Conservation (phyloP, 2,329 filamentous ascomycete genomes). For the Penicillium frequentans region DNA sequence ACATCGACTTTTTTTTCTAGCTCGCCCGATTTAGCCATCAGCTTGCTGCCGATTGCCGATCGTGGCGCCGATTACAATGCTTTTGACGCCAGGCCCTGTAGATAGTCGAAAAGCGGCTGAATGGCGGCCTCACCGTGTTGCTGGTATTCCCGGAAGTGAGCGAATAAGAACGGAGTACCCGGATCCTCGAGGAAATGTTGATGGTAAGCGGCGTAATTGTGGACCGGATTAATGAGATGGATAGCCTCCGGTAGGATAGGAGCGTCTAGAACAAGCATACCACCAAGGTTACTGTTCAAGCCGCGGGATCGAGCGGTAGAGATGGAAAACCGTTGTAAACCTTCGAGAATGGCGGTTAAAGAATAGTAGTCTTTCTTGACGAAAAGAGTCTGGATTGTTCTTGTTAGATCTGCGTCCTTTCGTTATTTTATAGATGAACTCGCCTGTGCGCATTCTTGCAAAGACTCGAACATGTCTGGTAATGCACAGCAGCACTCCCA, state of each 20-base stretch:
- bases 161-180: constrained; percentile 41
- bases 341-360: constrained; percentile 36
- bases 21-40: background rate
- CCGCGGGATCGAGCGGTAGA: constrained; percentile 21
- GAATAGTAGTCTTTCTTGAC: constrained; percentile 37
- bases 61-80: background rate
- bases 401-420: background rate
- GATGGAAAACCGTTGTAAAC: constrained; percentile 36
- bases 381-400: constrained; percentile 28
- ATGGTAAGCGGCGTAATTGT: constrained; percentile 39
- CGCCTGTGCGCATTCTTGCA: constrained; percentile 39
- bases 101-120: constrained; percentile 28
- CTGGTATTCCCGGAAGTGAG: constrained; percentile 37
- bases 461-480: constrained; percentile 31
- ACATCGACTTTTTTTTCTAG: background rate
- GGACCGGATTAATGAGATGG: constrained; percentile 28
- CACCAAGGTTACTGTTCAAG: constrained; percentile 10
- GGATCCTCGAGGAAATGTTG: constrained; percentile 31
- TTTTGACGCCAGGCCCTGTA: constrained; percentile 13
- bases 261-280: constrained; percentile 22
- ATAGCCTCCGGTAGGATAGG: constrained; percentile 25
- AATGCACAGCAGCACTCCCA: constrained; percentile 42
- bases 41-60: constrained; percentile 1
- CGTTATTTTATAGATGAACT: constrained; percentile 8
- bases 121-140: constrained; percentile 28